These are phyloP conservation scores for Gloeopeniophorella convolvens DNA, from an alignment of 768 basidiomycete species.

Conservation along the genomic window DNA sequence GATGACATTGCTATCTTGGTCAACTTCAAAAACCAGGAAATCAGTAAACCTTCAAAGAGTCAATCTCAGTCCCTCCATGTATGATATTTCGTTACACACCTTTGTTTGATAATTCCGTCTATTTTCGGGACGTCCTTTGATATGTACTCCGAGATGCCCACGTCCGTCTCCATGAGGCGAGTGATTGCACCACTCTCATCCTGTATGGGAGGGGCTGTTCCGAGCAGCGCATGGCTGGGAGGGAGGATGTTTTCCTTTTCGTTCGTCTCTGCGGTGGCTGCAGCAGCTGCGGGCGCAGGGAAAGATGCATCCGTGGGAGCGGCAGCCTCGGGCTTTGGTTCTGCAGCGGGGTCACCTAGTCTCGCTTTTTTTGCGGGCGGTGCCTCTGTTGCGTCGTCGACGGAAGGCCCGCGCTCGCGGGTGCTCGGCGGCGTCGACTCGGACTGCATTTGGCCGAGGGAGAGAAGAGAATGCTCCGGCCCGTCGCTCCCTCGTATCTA, in stretches of 20 bases:
- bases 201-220: conserved; percentile 45
- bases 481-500: too few species aligned
- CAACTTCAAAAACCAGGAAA: conserved; percentile 91
- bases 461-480: neutral
- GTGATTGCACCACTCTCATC: conserved; percentile 47
- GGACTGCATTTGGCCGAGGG: neutral
- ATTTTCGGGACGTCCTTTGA: conserved; percentile 62
- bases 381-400: conserved; percentile 20
- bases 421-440: conserved; percentile 4
- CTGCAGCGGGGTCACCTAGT: conserved; percentile 22
- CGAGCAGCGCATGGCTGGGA: conserved; percentile 67
- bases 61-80: conserved; percentile 1
- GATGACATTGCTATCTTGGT: conserved; percentile 70
- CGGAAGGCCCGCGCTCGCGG: conserved; percentile 21
- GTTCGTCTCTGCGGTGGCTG: conserved; percentile 1
- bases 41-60: conserved; percentile 76
- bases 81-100: conserved; percentile 41
- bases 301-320: conserved; percentile 14
- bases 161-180: conserved; percentile 66
- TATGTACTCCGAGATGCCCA: conserved; percentile 88
- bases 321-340: conserved; percentile 6
- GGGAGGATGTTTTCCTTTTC: conserved; percentile 39
- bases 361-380: conserved; percentile 36
- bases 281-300: conserved; percentile 28
- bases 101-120: conserved; percentile 93